phyloP scores from a whole-genome alignment of 306 rosid genomes.

The Comarum palustre region DNA sequence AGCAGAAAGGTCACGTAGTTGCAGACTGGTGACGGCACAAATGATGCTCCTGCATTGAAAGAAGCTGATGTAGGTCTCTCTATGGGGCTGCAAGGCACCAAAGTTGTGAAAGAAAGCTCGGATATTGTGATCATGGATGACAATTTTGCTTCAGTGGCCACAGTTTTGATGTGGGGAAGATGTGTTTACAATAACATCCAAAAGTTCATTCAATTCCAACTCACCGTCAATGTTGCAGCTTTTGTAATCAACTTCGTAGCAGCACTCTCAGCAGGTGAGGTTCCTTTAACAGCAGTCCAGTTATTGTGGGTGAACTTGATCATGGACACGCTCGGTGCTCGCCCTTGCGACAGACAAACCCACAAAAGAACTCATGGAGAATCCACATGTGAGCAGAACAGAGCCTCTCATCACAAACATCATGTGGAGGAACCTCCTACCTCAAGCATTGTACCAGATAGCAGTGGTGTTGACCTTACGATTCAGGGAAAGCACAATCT shows the following conservation, averaged over 20 bases:
- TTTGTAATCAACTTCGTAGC: constrained; percentile 37
- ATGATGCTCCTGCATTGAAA: constrained; percentile 33
- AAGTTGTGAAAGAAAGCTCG: constrained; percentile 33
- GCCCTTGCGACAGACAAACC: constrained; percentile 44
- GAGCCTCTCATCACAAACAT: constrained; percentile 37
- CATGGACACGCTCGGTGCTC: constrained; percentile 39
- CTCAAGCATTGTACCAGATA: constrained; percentile 35
- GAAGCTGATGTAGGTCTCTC: constrained; percentile 41
- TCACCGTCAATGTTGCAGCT: constrained; percentile 35
- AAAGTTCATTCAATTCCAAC: constrained; percentile 45
- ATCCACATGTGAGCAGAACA: constrained; percentile 30
- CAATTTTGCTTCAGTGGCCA: constrained; percentile 31
- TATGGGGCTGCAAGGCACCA: constrained; percentile 39
- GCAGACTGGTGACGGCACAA: constrained; percentile 35
- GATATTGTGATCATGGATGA: constrained; percentile 39
- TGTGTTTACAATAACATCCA: constrained; percentile 39
- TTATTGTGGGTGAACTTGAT: constrained; percentile 43
- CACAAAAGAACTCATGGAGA: constrained; percentile 28
- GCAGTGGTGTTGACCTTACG: constrained; percentile 23
- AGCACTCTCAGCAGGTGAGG: constrained; percentile 28
- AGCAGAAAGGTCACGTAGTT: constrained; percentile 40
- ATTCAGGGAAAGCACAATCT: constrained; percentile 29
- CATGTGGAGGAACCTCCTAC: constrained; percentile 43
- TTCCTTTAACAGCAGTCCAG: constrained; percentile 34
- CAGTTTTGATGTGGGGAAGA: constrained; percentile 41